These are phyloP conservation scores for Huntiella omanensis DNA, from an alignment of 2,329 filamentous ascomycete species.

Conservation along the genomic window DNA sequence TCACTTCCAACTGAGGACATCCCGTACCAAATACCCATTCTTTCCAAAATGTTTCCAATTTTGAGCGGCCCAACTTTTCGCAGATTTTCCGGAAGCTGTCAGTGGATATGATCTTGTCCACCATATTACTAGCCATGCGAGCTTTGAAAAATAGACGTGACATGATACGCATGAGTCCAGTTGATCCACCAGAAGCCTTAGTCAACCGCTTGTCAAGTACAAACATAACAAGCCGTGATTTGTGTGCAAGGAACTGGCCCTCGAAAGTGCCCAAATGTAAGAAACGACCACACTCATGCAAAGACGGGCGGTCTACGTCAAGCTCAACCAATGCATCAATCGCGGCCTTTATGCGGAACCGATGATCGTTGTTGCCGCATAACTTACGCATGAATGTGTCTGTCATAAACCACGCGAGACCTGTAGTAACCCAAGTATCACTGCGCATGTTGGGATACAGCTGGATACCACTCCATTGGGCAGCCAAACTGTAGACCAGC, in stretches of 20 bases:
- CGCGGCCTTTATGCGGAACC: slow-evolving; percentile 71
- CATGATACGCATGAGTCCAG: slow-evolving; percentile 69
- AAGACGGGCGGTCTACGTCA: slow-evolving; percentile 64
- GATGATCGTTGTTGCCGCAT: slow-evolving; percentile 86
- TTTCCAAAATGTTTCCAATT: slow-evolving; percentile 76
- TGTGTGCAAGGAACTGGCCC: slow-evolving; percentile 74
- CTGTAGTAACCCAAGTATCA: slow-evolving; percentile 79
- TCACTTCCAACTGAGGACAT: slow-evolving; percentile 72
- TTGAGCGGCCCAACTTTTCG: slow-evolving; percentile 73
- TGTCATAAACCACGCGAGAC: slow-evolving; percentile 86
- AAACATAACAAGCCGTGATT: slow-evolving; percentile 78
- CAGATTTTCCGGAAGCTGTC: slow-evolving; percentile 65
- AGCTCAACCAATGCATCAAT: slow-evolving; percentile 66
- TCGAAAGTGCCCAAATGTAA: slow-evolving; percentile 72
- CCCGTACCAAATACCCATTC: slow-evolving; percentile 85
- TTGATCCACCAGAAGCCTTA: slow-evolving; percentile 63
- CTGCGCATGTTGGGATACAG: slow-evolving; percentile 64
- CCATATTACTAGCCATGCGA: slow-evolving; percentile 40
- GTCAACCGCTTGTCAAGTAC: slow-evolving; percentile 82
- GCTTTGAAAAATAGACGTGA: slow-evolving; percentile 72
- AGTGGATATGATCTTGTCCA: slow-evolving; percentile 55
- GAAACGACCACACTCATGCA: slow-evolving; percentile 60
- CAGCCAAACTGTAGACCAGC: slow-evolving; percentile 67
- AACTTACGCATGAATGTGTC: slow-evolving; percentile 80
- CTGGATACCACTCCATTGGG: slow-evolving; percentile 87